phyloP scores from a whole-genome alignment of 2,329 filamentous ascomycete genomes.

The Ambrosiella xylebori region DNA sequence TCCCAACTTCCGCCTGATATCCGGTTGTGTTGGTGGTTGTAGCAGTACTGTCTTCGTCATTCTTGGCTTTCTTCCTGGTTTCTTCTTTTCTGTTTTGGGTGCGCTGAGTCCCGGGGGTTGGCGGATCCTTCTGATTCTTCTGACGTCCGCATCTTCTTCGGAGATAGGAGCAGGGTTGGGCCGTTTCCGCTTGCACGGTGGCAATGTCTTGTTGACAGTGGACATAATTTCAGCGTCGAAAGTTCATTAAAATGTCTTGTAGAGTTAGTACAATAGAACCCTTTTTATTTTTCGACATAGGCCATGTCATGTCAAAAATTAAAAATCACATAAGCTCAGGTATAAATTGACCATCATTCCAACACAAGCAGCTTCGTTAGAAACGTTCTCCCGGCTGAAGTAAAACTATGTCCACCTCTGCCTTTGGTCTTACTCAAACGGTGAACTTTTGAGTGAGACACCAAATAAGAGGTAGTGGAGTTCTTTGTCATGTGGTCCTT shows the following conservation, averaged over 20 bases:
- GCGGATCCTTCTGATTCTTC: neutral
- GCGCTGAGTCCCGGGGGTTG: neutral
- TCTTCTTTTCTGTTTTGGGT: neutral
- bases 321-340: neutral
- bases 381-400: neutral
- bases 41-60: neutral
- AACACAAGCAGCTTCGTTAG: neutral
- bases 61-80: neutral
- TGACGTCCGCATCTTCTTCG: neutral
- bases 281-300: neutral
- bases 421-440: conserved; percentile 2
- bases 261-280: neutral
- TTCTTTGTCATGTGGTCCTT: neutral
- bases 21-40: neutral
- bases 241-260: neutral
- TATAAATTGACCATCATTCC: conserved; percentile 1
- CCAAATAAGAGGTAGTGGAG: conserved; percentile 1
- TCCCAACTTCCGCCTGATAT: neutral
- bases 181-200: neutral
- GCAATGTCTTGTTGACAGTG: neutral
- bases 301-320: neutral
- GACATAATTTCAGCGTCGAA: neutral
- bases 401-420: neutral
- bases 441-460: neutral
- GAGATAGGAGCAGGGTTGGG: neutral